Evolutionary conservation across 352 stramenopile genomes (phyloP).

Genomic region (Phytophthora rubi): DNA sequence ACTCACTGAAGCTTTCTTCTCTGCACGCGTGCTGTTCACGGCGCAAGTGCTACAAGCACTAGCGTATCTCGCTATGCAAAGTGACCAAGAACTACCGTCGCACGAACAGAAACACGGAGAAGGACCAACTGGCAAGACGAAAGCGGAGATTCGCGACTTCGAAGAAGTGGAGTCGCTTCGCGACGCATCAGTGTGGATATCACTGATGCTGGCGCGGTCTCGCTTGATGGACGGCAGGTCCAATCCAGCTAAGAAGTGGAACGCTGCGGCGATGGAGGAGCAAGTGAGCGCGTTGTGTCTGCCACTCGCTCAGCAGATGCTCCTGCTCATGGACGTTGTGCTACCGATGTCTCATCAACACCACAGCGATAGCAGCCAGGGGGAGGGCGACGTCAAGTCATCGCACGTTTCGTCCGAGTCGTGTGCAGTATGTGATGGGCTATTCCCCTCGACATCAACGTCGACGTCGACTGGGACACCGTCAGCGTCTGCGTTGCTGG

Average conservation of each 20-base stretch:
- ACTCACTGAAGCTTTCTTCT: slow-evolving; percentile 63
- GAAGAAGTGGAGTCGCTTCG: slow-evolving; percentile 60
- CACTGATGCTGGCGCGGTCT: slow-evolving; percentile 53
- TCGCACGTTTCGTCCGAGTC: slow-evolving; percentile 29
- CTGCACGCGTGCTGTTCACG: slow-evolving; percentile 59
- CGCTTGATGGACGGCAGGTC: slow-evolving; percentile 36
- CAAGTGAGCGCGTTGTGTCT: slow-evolving; percentile 53
- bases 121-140: neutral
- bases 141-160: slow-evolving; percentile 49
- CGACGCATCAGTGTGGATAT: slow-evolving; percentile 63
- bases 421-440: slow-evolving; percentile 74
- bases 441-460: slow-evolving; percentile 39
- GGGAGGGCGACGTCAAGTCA: slow-evolving; percentile 4
- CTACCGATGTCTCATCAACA: slow-evolving; percentile 38
- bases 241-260: slow-evolving; percentile 28
- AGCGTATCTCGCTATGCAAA: slow-evolving; percentile 40
- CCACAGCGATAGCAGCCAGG: slow-evolving; percentile 21
- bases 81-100: slow-evolving; percentile 7
- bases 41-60: slow-evolving; percentile 69
- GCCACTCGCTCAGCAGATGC: slow-evolving; percentile 63
- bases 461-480: slow-evolving; percentile 14
- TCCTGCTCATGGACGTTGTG: slow-evolving; percentile 64
- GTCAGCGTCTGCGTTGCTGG: slow-evolving; percentile 37
- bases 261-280: slow-evolving; percentile 44
- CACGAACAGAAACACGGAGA: slow-evolving; percentile 8